Evolutionary conservation across 2,329 filamentous ascomycete genomes (phyloP).

Genomic region (Teratosphaeria gauchensis): DNA sequence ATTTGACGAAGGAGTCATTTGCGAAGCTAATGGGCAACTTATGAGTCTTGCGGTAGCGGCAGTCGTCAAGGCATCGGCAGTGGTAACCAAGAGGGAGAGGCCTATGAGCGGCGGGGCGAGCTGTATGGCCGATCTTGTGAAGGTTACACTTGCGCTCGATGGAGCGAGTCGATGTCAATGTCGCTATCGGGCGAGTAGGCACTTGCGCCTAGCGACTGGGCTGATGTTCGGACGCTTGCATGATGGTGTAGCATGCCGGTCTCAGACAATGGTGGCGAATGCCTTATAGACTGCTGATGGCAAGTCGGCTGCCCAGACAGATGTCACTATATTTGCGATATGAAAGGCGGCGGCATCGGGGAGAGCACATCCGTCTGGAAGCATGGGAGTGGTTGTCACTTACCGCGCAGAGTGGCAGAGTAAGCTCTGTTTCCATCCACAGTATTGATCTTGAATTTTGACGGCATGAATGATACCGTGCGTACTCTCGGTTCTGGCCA

Average conservation of each 20-base stretch:
- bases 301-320: too few species aligned
- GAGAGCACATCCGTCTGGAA: too few species aligned
- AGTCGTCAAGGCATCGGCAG: not conserved
- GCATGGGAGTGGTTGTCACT: too few species aligned
- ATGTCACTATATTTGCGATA: too few species aligned
- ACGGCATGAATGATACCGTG: too few species aligned
- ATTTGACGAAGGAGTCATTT: not conserved
- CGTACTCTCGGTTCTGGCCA: too few species aligned
- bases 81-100: not conserved
- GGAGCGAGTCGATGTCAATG: not conserved
- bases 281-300: not conserved
- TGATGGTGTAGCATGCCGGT: not conserved
- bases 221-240: not conserved
- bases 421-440: too few species aligned
- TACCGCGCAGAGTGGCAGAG: too few species aligned
- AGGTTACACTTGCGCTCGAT: not conserved
- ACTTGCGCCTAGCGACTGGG: not conserved
- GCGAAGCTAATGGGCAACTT: not conserved
- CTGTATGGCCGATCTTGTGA: not conserved
- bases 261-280: not conserved
- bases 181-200: too few species aligned
- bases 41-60: not conserved
- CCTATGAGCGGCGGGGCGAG: not conserved
- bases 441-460: too few species aligned
- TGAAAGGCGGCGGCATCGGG: too few species aligned